These are phyloP conservation scores for Escallonia rubra DNA, from an alignment of 129 eudicot genomes.

Conservation along the genomic window DNA sequence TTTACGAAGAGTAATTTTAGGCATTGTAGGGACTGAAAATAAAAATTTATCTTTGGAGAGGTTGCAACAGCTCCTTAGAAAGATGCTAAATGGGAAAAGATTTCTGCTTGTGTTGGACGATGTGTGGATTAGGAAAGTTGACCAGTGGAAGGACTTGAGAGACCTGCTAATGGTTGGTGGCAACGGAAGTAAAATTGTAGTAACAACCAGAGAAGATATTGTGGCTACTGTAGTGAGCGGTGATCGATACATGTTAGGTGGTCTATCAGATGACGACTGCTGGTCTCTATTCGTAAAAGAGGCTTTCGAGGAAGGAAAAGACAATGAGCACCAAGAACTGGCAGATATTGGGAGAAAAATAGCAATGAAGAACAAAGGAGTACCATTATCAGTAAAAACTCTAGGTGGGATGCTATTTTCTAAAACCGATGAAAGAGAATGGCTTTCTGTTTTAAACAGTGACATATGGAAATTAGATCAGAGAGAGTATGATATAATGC, in stretches of 20 bases:
- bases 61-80: neutral
- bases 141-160: neutral
- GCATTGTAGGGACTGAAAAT: neutral
- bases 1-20: neutral
- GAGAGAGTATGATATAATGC: slow-evolving; percentile 5
- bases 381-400: slow-evolving; percentile 12
- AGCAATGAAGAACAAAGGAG: slow-evolving; percentile 12
- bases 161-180: neutral
- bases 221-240: neutral
- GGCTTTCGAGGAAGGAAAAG: neutral
- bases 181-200: neutral
- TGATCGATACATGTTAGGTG: neutral
- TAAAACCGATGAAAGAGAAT: slow-evolving; percentile 7
- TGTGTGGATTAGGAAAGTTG: neutral
- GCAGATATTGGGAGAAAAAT: slow-evolving; percentile 10
- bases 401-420: slow-evolving; percentile 9
- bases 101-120: slow-evolving; percentile 3
- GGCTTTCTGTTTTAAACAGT: slow-evolving; percentile 3
- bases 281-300: neutral
- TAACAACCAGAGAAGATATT: neutral
- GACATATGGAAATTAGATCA: slow-evolving; percentile 13
- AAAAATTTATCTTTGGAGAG: neutral
- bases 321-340: neutral
- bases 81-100: neutral
- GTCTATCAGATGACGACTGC: neutral